Evolutionary conservation across 192 early-diverging fungal genomes (phyloP).

Genomic region (Coemansia erecta): DNA sequence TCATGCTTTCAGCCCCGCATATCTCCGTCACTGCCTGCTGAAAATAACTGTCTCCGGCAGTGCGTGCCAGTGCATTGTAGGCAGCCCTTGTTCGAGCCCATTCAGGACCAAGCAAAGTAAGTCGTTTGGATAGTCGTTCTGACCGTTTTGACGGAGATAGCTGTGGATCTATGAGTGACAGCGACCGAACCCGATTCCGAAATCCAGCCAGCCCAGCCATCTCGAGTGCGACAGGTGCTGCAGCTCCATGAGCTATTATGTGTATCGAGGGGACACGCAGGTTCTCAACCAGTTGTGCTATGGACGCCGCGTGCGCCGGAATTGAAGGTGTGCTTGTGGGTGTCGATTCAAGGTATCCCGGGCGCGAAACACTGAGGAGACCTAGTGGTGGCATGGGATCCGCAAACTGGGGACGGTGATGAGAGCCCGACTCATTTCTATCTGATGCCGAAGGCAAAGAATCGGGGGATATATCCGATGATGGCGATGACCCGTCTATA

Average conservation of each 20-base stretch:
- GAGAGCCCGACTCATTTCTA: background rate
- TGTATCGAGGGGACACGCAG: constrained; percentile 40
- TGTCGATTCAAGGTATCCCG: constrained; percentile 47
- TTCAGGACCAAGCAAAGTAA: constrained; percentile 37
- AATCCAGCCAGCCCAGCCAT: constrained; percentile 47
- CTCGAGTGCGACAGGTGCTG: constrained; percentile 49
- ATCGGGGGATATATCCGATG: background rate
- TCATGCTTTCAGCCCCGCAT: constrained; percentile 31
- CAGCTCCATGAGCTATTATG: constrained; percentile 38
- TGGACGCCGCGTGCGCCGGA: constrained; percentile 35
- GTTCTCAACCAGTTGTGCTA: constrained; percentile 41
- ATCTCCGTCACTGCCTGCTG: constrained; percentile 35
- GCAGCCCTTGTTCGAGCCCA: constrained; percentile 50
- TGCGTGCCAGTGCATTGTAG: constrained; percentile 48
- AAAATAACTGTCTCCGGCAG: constrained; percentile 37
- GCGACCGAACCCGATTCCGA: constrained; percentile 37
- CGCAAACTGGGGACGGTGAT: constrained; percentile 13
- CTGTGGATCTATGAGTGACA: constrained; percentile 37
- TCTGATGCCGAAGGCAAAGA: background rate
- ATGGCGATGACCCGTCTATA: background rate
- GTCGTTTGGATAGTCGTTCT: constrained; percentile 17
- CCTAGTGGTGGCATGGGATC: constrained; percentile 35
- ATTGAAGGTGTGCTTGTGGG: constrained; percentile 26
- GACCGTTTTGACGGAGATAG: constrained; percentile 19
- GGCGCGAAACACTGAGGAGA: constrained; percentile 47